Percentiles rank a stretch among this genome's conserved stretches.
phyloP scores from a whole-genome alignment of 371 early-diverging fungal species.

The Dentiscutata heterogama region DNA sequence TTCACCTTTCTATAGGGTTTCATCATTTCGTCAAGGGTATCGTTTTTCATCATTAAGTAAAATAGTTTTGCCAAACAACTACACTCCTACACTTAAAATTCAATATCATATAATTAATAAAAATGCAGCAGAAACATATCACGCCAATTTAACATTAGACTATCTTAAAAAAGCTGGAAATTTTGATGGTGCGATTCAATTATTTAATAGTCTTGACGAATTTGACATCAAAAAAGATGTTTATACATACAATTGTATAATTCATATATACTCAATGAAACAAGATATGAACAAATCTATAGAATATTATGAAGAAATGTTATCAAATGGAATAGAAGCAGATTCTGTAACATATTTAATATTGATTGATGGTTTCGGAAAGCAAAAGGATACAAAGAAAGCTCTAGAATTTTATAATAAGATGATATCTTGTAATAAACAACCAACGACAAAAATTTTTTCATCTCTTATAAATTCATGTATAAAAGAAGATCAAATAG shows the following conservation, averaged over 20 bases:
- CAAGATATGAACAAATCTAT: neutral
- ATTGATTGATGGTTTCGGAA: constrained; percentile 1
- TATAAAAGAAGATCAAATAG: neutral
- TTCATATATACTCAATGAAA: neutral
- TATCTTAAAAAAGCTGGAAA: neutral
- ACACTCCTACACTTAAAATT: no score
- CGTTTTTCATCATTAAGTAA: no score
- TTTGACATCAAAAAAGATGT: neutral
- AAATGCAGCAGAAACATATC: no score
- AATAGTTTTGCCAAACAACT: no score
- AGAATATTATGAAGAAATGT: constrained; percentile 28
- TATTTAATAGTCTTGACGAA: neutral
- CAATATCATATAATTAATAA: no score
- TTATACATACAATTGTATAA: neutral
- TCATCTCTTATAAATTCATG: neutral
- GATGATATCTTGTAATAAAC: neutral
- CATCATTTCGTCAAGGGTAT: no score
- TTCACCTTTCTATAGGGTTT: no score
- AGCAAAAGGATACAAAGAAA: neutral
- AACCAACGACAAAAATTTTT: neutral
- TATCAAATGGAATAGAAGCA: neutral
- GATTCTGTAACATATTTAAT: neutral
- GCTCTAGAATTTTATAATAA: constrained; percentile 12
- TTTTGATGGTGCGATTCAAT: neutral
- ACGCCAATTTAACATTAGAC: neutral